Percentiles rank a stretch among this genome's conserved stretches.
Evolutionary conservation across 768 basidiomycete genomes (phyloP).

Genomic region (Xerocomellus chrysenteron): DNA sequence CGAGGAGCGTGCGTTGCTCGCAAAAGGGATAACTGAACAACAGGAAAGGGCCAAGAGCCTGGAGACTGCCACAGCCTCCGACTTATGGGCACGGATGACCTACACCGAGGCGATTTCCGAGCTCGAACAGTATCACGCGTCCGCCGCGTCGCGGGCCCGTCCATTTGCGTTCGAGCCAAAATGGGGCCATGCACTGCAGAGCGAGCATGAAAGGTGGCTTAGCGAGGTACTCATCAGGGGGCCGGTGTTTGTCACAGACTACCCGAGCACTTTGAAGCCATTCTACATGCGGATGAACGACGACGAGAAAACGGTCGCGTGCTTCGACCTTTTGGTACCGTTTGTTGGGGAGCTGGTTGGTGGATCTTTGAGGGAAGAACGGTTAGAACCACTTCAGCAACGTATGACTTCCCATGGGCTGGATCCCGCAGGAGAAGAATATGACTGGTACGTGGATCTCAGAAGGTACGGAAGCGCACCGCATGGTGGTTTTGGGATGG

Average conservation of each 20-base stretch:
- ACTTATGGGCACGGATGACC: slow-evolving; percentile 68
- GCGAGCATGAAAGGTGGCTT: slow-evolving; percentile 93
- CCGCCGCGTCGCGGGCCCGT: slow-evolving; percentile 17
- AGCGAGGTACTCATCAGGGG: slow-evolving; percentile 64
- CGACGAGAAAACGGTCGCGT: slow-evolving; percentile 68
- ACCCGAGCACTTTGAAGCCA: slow-evolving; percentile 80
- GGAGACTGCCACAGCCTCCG: slow-evolving; percentile 35
- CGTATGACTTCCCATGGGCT: slow-evolving; percentile 52
- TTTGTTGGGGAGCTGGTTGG: slow-evolving; percentile 87
- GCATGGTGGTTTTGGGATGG: slow-evolving; percentile 95
- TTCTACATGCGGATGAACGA: slow-evolving; percentile 92
- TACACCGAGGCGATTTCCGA: slow-evolving; percentile 75
- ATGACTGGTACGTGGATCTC: slow-evolving; percentile 80
- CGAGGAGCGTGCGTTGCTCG: slow-evolving; percentile 36
- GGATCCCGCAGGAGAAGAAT: slow-evolving; percentile 39
- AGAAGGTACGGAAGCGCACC: slow-evolving; percentile 83
- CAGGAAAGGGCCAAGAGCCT: slow-evolving; percentile 35
- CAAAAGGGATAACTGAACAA: slow-evolving; percentile 33
- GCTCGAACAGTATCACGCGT: slow-evolving; percentile 41
- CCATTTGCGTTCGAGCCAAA: slow-evolving; percentile 56
- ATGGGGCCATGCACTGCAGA: slow-evolving; percentile 75
- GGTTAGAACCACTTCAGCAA: slow-evolving; percentile 48
- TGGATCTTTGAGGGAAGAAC: slow-evolving; percentile 86
- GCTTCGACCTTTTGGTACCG: slow-evolving; percentile 93
- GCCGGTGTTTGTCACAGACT: slow-evolving; percentile 91